Base-by-base conservation (phyloP, 129 eudicot species). In the Flaveria robusta region DNA sequence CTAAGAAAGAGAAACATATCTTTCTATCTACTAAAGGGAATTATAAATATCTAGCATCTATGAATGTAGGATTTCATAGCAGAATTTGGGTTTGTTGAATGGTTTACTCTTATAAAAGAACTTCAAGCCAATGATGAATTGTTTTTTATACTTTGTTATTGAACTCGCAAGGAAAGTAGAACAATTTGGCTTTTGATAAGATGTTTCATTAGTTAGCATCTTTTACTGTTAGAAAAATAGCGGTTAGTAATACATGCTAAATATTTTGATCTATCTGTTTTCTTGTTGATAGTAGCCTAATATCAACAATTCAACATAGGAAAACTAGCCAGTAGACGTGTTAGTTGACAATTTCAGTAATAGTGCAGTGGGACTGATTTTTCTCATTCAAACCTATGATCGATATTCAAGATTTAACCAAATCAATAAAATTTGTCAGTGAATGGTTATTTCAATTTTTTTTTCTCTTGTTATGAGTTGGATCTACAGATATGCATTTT, bases 11-110 rank as follows among this genome's bases (percentile, higher is more conserved):
- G 11, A 41, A 50, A 74, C 27, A 16, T 16, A 59, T 59, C 46
- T 42, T 27, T 7, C 14, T 2, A 14, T 73, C 49, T 47, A 47
- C 52, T 47, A 47, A 47, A 14, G 5, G 16, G n/a, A 47, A 47
- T 9, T 47, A 13, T 47, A 12, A 3, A 3, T 47, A 11, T 47
- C 52, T 13, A 14, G 52, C 16, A 47, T 45, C 41, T 5, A 41
- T 56, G 56, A 47, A 5, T 63, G 49, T 64, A 64, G 72, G 72
- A 29, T 64, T 11, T 15, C 9, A 1, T 64, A 29, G 62, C 34
- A 63, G 39, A 52, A 26, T 51, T 45, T 75, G 63, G 50, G 41
- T 34, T n/a, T 75, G 71, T 65, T 64, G 64, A 75, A 46, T 75
- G 6, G 11, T 75, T 5, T 63, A 4, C 43, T 37, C 9, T 62